Conservation (phyloP, 2,329 filamentous ascomycete genomes). For the Diaporthe citrichinensis region DNA sequence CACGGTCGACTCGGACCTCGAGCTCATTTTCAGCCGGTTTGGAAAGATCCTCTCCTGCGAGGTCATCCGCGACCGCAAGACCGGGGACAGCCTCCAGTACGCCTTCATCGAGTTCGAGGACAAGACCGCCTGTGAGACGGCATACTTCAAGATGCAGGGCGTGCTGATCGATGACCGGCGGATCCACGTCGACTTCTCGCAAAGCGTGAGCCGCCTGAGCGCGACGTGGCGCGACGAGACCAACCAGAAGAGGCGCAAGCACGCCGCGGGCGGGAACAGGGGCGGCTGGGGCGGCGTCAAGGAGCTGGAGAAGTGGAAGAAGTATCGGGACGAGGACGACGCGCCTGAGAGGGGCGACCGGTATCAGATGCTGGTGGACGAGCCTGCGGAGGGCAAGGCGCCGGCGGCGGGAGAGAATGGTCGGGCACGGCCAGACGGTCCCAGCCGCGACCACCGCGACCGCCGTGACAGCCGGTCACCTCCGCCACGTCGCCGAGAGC, state of each 20-base stretch:
- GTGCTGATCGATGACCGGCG: slow-evolving; percentile 97
- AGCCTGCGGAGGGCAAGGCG: slow-evolving; percentile 76
- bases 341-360: slow-evolving; percentile 57
- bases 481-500: slow-evolving; percentile 38
- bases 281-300: slow-evolving; percentile 94
- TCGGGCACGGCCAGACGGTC: background rate
- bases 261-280: slow-evolving; percentile 60
- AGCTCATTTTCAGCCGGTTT: slow-evolving; percentile 97
- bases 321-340: slow-evolving; percentile 79
- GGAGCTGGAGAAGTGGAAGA: slow-evolving; percentile 88
- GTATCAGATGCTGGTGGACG: slow-evolving; percentile 84
- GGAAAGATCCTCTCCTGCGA: slow-evolving; percentile 96
- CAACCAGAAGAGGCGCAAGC: slow-evolving; percentile 79
- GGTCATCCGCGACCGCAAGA: slow-evolving; percentile 93
- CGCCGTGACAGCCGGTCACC: slow-evolving; percentile 24
- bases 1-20: slow-evolving; percentile 92
- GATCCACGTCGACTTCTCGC: slow-evolving; percentile 98
- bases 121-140: slow-evolving; percentile 91
- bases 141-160: slow-evolving; percentile 99
- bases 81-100: slow-evolving; percentile 95
- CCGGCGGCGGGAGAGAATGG: slow-evolving; percentile 13
- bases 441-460: slow-evolving; percentile 7
- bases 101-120: slow-evolving; percentile 98
- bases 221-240: slow-evolving; percentile 90
- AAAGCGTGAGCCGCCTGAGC: slow-evolving; percentile 90